Base-by-base conservation (phyloP, 2,329 filamentous ascomycete genomes). In the Penicillium sp. region DNA sequence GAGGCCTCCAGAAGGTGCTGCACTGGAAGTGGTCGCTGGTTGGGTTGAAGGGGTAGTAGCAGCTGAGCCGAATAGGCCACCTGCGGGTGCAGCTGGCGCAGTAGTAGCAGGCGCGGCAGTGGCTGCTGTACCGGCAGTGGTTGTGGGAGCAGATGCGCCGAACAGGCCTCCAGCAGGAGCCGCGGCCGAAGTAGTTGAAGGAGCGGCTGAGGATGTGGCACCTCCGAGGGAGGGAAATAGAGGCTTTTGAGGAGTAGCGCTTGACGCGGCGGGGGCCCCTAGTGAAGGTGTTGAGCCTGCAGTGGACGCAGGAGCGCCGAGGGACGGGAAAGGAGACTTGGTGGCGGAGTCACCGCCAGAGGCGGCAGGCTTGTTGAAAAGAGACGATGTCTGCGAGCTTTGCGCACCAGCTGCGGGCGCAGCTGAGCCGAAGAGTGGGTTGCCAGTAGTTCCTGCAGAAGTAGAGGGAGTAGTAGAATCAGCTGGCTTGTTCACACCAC, bases 231-330 rank as follows among this genome's bases (percentile, higher is more conserved):
- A 27, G 22, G 64, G 60, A 52, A 71, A 71, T n/a, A 64, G 46
- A 35, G 67, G 55, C 46, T 69, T 69, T 53, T 68, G 64, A 12
- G 66, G 64, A 30, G 67, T 65, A 22, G 66, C 58, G 25, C 63
- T 58, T 28, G 67, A 64, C 33, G 65, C 49, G 16, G 61, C 53
- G 14, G 63, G 51, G 13, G 63, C 56, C 39, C 60, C 57, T 34
- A 62, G 54, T 14, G 64, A 53, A 22, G 54, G 50, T 29, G 59
- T 39, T 18, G 52, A 33, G 19, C 40, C 56, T 22, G 58, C 49
- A 14, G 55, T 52, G 12, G 58, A 30, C 8, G 55, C 38, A 31
- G 53, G 33, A 43, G 55, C 37, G 19, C 52, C 58, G 8, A 65
- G 56, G 22, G 59, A 52, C 28, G 60, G 53, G 54, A 66, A 66